Base-by-base conservation (phyloP, 2,329 filamentous ascomycete species). In the Botrytis sinoallii region DNA sequence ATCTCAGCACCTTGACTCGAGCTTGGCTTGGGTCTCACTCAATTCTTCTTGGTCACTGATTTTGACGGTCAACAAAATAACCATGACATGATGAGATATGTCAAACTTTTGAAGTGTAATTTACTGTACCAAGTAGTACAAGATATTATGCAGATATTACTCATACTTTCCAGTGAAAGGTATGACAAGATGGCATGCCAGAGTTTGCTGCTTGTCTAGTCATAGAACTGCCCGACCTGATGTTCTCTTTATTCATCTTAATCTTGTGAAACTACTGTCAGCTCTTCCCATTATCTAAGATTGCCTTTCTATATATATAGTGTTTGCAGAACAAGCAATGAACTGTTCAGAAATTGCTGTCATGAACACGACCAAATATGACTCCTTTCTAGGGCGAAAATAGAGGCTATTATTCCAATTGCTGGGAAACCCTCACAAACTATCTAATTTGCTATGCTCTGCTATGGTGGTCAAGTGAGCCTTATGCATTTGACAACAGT, bases 131-230 rank as follows among this genome's bases (percentile, higher is more conserved):
- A 16, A 68, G 66, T 57, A 38, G 66, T 42, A 68, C 35, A 42
- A 57, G 0, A 68, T 42, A 18, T 48, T 48, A 68, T 48, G 38
- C 29, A 42, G 35, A 22, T 42, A 57, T 68, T 68, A 44, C 66
- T 68, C 66, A 57, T 38, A 68, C 32, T 57, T 3, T 29, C 6
- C 25, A 20, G 40, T 42, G 48, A 57, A 57, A 14, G 14, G 66
- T 68, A n/a, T 57, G 48, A 68, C 66, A 57, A n/a, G 66, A 57
- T 42, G n/a, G 1, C 22, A 57, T 42, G 9, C 25, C 35, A 32
- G 25, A 42, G 66, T 68, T 68, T 68, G 66, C 48, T 68, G 48
- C 66, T 68, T 68, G 66, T 68, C n/a, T 29, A 16, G 4, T 32
- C 8, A 57, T 57, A 25, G 29, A 67, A 67, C 4, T 46, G 35